Evolutionary conservation across 1,139 yeast genomes (phyloP).

Genomic region (Geotrichum reessii): DNA sequence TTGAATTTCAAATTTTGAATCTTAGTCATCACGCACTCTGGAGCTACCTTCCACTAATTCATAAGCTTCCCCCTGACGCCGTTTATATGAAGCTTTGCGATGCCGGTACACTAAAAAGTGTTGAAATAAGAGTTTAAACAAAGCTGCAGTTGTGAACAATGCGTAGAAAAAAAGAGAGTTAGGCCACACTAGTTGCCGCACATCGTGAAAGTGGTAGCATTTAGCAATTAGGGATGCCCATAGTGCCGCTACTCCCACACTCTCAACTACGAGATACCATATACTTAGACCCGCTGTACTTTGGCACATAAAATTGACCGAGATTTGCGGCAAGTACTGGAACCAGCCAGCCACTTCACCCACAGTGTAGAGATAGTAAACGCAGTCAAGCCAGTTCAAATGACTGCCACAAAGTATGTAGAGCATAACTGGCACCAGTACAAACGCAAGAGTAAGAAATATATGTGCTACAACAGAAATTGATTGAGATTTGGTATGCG

Average conservation of each 20-base stretch:
- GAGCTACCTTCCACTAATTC: not conserved
- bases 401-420: not conserved
- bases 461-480: constrained; percentile 11
- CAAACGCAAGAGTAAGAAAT: not conserved
- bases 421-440: not conserved
- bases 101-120: constrained; percentile 7
- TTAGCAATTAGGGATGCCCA: not conserved
- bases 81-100: not conserved
- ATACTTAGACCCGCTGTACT: constrained; percentile 17
- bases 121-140: constrained; percentile 5
- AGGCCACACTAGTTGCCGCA: constrained; percentile 9
- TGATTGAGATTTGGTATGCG: constrained; percentile 13
- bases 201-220: not conserved
- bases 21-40: not conserved
- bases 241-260: constrained; percentile 6
- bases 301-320: constrained; percentile 20
- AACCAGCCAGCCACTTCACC: constrained; percentile 18
- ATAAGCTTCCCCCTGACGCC: not conserved
- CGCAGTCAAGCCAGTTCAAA: constrained; percentile 21
- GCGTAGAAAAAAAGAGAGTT: constrained; percentile 10
- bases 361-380: constrained; percentile 22
- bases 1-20: not conserved
- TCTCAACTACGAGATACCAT: not conserved
- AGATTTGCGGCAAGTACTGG: constrained; percentile 22
- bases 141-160: not conserved